A percentile compares a stretch with the other conserved stretches of the same genome.
Conservation (phyloP, 495 filamentous ascomycete species). For the Hapsidospora chrysogenum region DNA sequence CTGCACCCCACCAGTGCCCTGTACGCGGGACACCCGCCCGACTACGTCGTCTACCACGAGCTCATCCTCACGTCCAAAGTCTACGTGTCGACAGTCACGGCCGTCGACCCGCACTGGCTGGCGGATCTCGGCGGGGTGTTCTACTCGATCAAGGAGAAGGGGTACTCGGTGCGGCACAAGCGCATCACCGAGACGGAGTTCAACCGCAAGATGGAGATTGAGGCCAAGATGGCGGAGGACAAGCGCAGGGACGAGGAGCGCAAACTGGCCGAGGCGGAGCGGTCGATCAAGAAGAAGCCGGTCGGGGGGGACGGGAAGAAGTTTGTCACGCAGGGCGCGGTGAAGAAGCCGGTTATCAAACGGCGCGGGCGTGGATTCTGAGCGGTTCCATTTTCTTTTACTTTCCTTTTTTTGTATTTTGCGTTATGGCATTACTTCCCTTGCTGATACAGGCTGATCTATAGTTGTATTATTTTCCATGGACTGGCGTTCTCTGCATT, state of each 20-base stretch:
- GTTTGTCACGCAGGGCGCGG: conserved; percentile 32
- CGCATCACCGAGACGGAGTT: conserved; percentile 87
- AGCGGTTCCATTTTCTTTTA: background rate
- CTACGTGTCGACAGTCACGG: conserved; percentile 96
- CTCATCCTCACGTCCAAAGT: conserved; percentile 93
- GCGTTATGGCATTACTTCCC: background rate
- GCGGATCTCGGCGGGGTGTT: conserved; percentile 98
- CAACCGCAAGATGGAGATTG: conserved; percentile 89
- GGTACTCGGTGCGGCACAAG: conserved; percentile 79
- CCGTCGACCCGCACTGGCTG: conserved; percentile 95
- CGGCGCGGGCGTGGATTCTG: conserved; percentile 38
- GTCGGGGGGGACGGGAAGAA: conserved; percentile 29
- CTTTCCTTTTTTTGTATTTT: background rate
- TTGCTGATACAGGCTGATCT: background rate
- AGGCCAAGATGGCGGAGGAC: conserved; percentile 83
- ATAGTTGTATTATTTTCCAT: background rate
- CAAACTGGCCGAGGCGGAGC: conserved; percentile 26
- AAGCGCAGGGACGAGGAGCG: conserved; percentile 54
- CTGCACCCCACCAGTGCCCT: conserved; percentile 87
- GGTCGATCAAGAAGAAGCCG: conserved; percentile 27
- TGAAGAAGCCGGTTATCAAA: conserved; percentile 46
- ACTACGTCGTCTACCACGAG: conserved; percentile 98
- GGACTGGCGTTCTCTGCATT: background rate
- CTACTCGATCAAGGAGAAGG: conserved; percentile 96
- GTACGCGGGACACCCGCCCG: conserved; percentile 86